A percentile compares a stretch with the other conserved stretches of the same genome.
Evolutionary conservation across 495 filamentous ascomycete genomes (phyloP).

Genomic region (Collariella sp.): DNA sequence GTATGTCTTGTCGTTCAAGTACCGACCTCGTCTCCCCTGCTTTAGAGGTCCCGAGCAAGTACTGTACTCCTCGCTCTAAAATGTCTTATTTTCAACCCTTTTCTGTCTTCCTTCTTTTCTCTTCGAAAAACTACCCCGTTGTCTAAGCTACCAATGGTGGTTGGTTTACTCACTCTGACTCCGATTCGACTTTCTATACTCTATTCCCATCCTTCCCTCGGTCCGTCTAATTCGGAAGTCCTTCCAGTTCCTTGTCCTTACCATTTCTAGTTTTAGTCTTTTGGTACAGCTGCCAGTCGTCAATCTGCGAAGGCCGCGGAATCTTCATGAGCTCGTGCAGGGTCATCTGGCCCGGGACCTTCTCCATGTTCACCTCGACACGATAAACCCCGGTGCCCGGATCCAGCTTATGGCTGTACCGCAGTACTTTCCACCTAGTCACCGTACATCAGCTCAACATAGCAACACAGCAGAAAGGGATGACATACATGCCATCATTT

Average conservation of each 20-base stretch:
- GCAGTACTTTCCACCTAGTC: slow-evolving; percentile 27
- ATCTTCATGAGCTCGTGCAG: slow-evolving; percentile 27
- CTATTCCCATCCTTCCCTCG: not conserved
- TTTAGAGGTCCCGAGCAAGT: no score
- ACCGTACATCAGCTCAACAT: slow-evolving; percentile 8
- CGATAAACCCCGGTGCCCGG: slow-evolving; percentile 20
- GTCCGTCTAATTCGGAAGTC: not conserved
- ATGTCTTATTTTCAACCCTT: no score
- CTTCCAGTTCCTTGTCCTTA: slow-evolving; percentile 5
- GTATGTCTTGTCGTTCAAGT: no score
- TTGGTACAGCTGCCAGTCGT: slow-evolving; percentile 39
- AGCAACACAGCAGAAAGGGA: not conserved
- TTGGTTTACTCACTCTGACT: no score
- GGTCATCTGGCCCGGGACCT: slow-evolving; percentile 20
- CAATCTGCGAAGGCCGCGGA: slow-evolving; percentile 39
- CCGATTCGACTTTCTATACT: no score
- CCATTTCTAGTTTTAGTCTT: slow-evolving; percentile 32
- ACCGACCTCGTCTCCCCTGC: no score
- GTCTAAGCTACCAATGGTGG: no score
- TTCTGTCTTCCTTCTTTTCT: no score
- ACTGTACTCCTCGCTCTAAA: no score
- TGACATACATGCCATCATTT: slow-evolving; percentile 44
- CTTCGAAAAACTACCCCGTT: no score
- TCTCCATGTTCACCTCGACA: slow-evolving; percentile 31
- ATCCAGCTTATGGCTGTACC: slow-evolving; percentile 33